Percentiles rank a stretch among this genome's conserved stretches.
These are phyloP conservation scores for Endotrypanum monterogeii DNA, from an alignment of 208 protist genomes.

Conservation along the genomic window DNA sequence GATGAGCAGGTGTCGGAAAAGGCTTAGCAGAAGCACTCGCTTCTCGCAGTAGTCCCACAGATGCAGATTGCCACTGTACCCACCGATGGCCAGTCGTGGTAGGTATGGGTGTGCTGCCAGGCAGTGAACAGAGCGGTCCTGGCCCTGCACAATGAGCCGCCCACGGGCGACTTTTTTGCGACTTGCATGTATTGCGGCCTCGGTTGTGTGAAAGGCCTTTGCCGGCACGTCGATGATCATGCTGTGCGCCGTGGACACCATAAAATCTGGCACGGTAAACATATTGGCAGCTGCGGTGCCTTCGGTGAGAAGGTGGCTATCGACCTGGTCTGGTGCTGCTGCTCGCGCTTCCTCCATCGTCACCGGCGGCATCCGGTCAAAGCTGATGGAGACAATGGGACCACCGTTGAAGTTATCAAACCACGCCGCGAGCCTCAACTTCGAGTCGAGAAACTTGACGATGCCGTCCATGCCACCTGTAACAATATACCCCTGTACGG, in stretches of 20 bases:
- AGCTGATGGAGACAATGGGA: constrained; percentile 93
- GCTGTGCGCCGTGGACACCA: constrained; percentile 90
- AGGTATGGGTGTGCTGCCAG: constrained; percentile 85
- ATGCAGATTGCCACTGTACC: constrained; percentile 86
- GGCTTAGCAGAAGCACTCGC: constrained; percentile 69
- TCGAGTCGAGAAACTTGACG: constrained; percentile 94
- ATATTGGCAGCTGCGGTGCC: constrained; percentile 54
- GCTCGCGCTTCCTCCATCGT: constrained; percentile 33
- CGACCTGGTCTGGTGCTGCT: constrained; percentile 33
- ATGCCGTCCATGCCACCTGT: constrained; percentile 94
- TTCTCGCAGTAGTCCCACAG: constrained; percentile 91
- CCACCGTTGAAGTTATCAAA: constrained; percentile 95
- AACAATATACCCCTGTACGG: constrained; percentile 85
- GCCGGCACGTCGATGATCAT: constrained; percentile 90
- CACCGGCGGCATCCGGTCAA: constrained; percentile 52
- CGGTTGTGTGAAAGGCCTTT: constrained; percentile 73
- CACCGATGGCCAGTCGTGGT: constrained; percentile 83
- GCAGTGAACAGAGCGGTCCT: constrained; percentile 83
- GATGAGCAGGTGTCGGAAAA: constrained; percentile 85
- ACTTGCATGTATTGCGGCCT: constrained; percentile 14
- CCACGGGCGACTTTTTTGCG: constrained; percentile 57
- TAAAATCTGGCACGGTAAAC: constrained; percentile 89
- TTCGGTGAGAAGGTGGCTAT: constrained; percentile 39
- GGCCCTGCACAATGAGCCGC: constrained; percentile 87
- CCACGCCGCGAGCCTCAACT: constrained; percentile 94